Evolutionary conservation across 2,329 filamentous ascomycete species (phyloP).

Genomic region (Penicillium griseofulvum): DNA sequence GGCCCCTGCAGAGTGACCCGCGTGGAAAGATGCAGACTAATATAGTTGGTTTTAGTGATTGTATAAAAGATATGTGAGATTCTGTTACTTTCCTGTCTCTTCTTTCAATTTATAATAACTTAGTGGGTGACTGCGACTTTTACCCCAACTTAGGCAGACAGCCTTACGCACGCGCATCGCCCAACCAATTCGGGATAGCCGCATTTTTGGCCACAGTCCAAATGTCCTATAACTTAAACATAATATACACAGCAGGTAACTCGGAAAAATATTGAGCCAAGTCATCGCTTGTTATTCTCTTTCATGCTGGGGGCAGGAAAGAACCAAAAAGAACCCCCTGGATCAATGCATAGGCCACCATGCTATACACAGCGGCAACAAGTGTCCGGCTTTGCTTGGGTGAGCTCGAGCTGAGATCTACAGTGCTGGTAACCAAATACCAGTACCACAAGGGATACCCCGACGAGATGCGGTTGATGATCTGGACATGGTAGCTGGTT

Average conservation of each 20-base stretch:
- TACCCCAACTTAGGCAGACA: slow-evolving; percentile 20
- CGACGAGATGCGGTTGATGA: slow-evolving; percentile 83
- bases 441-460: slow-evolving; percentile 89
- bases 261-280: not conserved
- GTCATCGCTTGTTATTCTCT: not conserved
- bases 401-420: slow-evolving; percentile 20
- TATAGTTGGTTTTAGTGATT: not conserved
- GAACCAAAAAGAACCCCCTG: slow-evolving; percentile 83
- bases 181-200: slow-evolving; percentile 6
- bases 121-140: slow-evolving; percentile 4
- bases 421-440: slow-evolving; percentile 60
- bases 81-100: not conserved
- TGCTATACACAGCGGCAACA: slow-evolving; percentile 57
- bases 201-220: not conserved
- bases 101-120: not conserved
- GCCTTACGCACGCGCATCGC: slow-evolving; percentile 17
- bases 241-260: not conserved
- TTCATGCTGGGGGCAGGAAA: slow-evolving; percentile 78
- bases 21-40: slow-evolving; percentile 7
- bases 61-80: not conserved
- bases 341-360: slow-evolving; percentile 77
- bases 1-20: slow-evolving; percentile 15
- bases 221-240: not conserved
- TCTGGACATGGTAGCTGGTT: slow-evolving; percentile 87
- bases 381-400: slow-evolving; percentile 20